Base-by-base conservation (phyloP, 2,329 filamentous ascomycete genomes). In the Dactylellina leptospora region DNA sequence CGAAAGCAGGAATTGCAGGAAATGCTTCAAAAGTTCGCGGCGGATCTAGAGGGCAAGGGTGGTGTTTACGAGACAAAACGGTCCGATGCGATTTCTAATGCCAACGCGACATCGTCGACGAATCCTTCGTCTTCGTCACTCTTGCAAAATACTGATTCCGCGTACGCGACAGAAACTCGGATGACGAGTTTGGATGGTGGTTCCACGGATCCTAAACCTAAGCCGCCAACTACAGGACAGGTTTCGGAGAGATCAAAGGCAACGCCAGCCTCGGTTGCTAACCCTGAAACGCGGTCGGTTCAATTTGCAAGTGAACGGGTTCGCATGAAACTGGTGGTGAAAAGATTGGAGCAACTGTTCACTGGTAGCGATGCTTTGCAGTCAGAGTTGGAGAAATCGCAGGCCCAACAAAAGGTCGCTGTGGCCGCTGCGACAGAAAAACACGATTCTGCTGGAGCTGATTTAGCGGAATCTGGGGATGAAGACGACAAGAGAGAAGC, bases 1-100 rank as follows among this genome's bases (percentile, higher is more conserved):
- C 93, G 92, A 81, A 92, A 90, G 79, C 84, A 87, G 64, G 90
- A 95, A 74, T 79, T 96, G 18, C 91, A 96, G 77, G 85, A 88
- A 4, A 87, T 88, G 0, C 80, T 96, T 8, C 85, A 87, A 60
- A 86, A 88, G 51, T 93, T 93, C 74, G 87, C 88, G 0, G 83
- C 86, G 1, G 85, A 82, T 23, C 82, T 93, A 2, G 84, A 87
- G 20, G 82, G 79, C 8, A 48, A 30, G 28, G 53, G 54, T 13
- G 59, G 53, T n/a, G 59, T 64, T 28, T 69, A 60, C 38, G 54
- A 60, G 40, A 62, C 51, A 13, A 68, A 71, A 63, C 62, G 51
- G 16, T 62, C 59, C 51, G 64, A 74, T 51, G 48, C 61, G 23
- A 48, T 62, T 0, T 82, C 82, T 0, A 78, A 79, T 30, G 85